Evolutionary conservation across 2,329 filamentous ascomycete genomes (phyloP), one percentile per base, ranked within the genome.

Genomic region (Ophiocordyceps camponoti-leonardi): DNA sequence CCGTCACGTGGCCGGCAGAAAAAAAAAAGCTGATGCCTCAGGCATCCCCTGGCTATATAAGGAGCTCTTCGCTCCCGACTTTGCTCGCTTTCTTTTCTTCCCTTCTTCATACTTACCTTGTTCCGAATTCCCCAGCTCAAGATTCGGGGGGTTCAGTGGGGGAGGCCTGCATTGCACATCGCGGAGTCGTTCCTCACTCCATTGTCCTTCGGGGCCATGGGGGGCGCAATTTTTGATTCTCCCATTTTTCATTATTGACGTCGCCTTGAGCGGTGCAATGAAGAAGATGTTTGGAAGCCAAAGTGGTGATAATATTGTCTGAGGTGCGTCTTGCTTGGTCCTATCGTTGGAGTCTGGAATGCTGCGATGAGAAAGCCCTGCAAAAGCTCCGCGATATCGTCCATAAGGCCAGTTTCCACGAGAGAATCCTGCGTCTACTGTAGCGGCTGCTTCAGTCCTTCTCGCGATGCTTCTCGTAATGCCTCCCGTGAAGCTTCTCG

Each of bases 41-140:
- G 55, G 55, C 55, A 56, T 31, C 47, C 33, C 44, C 4, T 18
- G 47, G 47, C 50, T 64, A 66, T 66, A 66, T 60, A 66, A 46
- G 0, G 1, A 8, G 20, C 7, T 42, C 47, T 39, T 22, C 28
- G 42, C 50, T 22, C 31, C 45, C 7, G 2, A 0, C 39, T 55
- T 48, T 50, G 44, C 41, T 45, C 46, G 49, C n/a, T 52, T 58
- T 58, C 51, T 45, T 55, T 57, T 51, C 55, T 61, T 63, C 57
- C 51, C 60, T 61, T 67, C 62, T 65, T 68, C 65, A 72, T 71
- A 72, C 69, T 72, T 72, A 72, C 68, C 68, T 72, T 72, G 63
- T 63, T 63, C 57, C 58, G 62, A 60, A 53, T 48, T 53, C 49
- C 54, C 61, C 59, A 58, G 68, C 57, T 72, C 68, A 71, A 56